Conservation (phyloP, 2,329 filamentous ascomycete species). For the Fonsecaea pedrosoi region DNA sequence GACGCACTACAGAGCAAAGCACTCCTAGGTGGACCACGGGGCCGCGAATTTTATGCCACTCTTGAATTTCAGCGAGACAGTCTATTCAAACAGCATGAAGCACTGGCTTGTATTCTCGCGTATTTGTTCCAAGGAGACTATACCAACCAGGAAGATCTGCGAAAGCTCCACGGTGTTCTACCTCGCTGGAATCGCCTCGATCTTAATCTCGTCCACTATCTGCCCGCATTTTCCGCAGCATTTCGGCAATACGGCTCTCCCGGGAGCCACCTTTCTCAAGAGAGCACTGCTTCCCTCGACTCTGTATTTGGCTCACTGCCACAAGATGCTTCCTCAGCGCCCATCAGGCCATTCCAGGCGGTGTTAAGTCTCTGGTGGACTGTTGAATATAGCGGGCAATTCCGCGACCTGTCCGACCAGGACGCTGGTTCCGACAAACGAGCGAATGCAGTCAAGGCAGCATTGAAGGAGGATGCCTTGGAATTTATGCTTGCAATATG, state of each 20-base stretch:
- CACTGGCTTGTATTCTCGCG: slow-evolving; percentile 78
- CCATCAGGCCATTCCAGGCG: slow-evolving; percentile 76
- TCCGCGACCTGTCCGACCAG: slow-evolving; percentile 74
- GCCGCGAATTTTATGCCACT: slow-evolving; percentile 73
- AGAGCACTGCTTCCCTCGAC: slow-evolving; percentile 58
- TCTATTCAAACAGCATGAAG: slow-evolving; percentile 87
- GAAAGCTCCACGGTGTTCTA: slow-evolving; percentile 70
- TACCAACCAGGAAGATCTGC: slow-evolving; percentile 74
- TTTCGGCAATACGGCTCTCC: slow-evolving; percentile 77
- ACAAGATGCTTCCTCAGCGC: slow-evolving; percentile 46
- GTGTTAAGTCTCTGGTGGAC: slow-evolving; percentile 86
- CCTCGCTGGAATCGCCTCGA: slow-evolving; percentile 75
- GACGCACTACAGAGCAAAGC: slow-evolving; percentile 78
- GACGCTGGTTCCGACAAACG: slow-evolving; percentile 59
- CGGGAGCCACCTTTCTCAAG: slow-evolving; percentile 30
- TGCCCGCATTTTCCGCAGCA: slow-evolving; percentile 78
- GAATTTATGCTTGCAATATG: slow-evolving; percentile 89
- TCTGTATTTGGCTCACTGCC: slow-evolving; percentile 53
- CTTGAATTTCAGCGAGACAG: slow-evolving; percentile 81
- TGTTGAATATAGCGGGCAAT: slow-evolving; percentile 89
- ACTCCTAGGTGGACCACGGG: slow-evolving; percentile 71
- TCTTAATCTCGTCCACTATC: slow-evolving; percentile 74
- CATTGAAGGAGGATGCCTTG: slow-evolving; percentile 86
- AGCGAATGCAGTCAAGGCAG: slow-evolving; percentile 74
- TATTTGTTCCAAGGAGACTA: slow-evolving; percentile 79